Base-by-base conservation (phyloP, 768 basidiomycete genomes). In the Leccinum boreale region DNA sequence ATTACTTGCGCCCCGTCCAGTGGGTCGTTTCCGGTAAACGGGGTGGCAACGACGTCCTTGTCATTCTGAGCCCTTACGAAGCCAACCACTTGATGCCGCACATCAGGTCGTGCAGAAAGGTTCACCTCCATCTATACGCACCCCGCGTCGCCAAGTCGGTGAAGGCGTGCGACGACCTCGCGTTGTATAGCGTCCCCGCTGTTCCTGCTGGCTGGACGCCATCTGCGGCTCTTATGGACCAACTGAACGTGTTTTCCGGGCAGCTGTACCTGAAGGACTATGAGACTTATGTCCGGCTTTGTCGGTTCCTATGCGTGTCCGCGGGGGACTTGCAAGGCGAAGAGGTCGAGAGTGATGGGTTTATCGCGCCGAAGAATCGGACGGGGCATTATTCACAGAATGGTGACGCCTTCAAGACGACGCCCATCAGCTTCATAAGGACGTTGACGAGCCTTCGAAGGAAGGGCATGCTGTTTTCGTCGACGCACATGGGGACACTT, bases 51-150 rank as follows among this genome's bases (percentile, higher is more conserved):
- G 45, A 46, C 14, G 45, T 46, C 3, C 23, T 46, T 21, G 45
- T 46, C 23, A 24, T 46, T 46, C 21, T 46, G 23, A 46, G 45
- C 45, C 45, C 45, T 7, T 23, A 9, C 53, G 78, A 80, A 61
- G 77, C 65, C 33, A 71, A 80, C 50, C 52, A 57, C 44, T 67
- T 78, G 17, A 66, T 79, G 9, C 70, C 75, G 66, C 15, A 44
- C 1, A 75, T 81, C 54, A 73, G 69, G 33, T 68, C 23, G 19
- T 2, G 14, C 45, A 14, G 0, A 21, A 46, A 24, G 5, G 45
- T 46, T 5, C 45, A 8, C 2, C 45, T 46, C 14, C 23, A 46
- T 23, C 12, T 46, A 23, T 46, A 46, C 23, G 3, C 45, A 1
- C 45, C 45, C 45, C 45, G 45, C 45, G 21, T 46, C 23, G 14